Evolutionary conservation across 768 basidiomycete genomes (phyloP).

Genomic region (Mycena albidolilacea): DNA sequence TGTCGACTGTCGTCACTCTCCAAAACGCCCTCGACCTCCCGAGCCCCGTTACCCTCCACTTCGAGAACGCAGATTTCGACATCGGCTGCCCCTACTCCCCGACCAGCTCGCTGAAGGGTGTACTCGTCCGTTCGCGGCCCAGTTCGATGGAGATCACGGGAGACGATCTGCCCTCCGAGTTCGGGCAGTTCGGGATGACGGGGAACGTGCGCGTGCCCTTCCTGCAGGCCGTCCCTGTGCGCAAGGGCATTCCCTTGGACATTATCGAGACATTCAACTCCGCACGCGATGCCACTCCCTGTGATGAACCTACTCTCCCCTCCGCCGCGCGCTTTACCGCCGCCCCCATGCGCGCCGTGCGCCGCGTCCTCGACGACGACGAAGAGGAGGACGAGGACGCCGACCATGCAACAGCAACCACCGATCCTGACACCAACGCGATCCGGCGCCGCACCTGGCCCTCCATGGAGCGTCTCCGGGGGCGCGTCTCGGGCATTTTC

Average conservation of each 20-base stretch:
- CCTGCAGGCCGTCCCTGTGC: slow-evolving; percentile 4
- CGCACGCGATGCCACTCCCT: background rate
- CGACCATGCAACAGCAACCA: slow-evolving; percentile 10
- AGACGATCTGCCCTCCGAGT: background rate
- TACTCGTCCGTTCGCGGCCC: slow-evolving; percentile 31
- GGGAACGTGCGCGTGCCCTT: slow-evolving; percentile 13
- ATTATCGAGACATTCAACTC: too few species aligned
- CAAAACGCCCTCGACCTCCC: slow-evolving; percentile 21
- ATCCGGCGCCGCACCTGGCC: slow-evolving; percentile 27
- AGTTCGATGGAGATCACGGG: slow-evolving; percentile 10
- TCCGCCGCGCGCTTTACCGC: slow-evolving; percentile 1
- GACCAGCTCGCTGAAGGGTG: slow-evolving; percentile 27
- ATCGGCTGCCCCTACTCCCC: slow-evolving; percentile 27
- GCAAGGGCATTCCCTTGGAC: background rate
- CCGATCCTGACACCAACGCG: background rate
- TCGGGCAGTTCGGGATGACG: slow-evolving; percentile 25
- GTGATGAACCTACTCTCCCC: slow-evolving; percentile 14
- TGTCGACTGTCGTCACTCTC: background rate
- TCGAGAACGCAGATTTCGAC: slow-evolving; percentile 13
- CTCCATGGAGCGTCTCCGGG: slow-evolving; percentile 1
- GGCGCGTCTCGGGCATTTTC: slow-evolving; percentile 35
- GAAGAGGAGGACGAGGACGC: slow-evolving; percentile 8
- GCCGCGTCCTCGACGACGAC: slow-evolving; percentile 10
- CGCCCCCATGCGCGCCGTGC: slow-evolving; percentile 12
- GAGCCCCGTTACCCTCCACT: slow-evolving; percentile 26